These are phyloP conservation scores for Penicillium brasilianum DNA, from an alignment of 2,329 filamentous ascomycete genomes.

Conservation along the genomic window DNA sequence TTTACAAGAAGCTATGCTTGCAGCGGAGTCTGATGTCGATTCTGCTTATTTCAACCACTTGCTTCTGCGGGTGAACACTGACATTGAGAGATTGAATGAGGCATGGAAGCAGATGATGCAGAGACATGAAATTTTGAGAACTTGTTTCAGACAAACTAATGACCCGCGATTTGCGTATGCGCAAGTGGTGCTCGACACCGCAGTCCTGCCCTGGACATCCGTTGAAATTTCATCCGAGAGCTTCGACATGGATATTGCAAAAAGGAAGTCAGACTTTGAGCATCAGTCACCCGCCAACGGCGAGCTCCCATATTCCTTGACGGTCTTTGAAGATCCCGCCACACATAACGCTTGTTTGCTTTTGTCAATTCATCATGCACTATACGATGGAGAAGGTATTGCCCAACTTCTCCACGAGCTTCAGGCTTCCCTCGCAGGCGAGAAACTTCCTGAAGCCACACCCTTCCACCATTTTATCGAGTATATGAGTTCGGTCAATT, in stretches of 20 bases:
- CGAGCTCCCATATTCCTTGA: conserved; percentile 37
- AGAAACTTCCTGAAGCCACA: conserved; percentile 55
- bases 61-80: conserved; percentile 63
- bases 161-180: conserved; percentile 66
- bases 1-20: conserved; percentile 86
- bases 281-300: conserved; percentile 29
- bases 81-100: conserved; percentile 56
- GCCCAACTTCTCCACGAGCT: conserved; percentile 71
- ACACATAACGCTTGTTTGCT: conserved; percentile 34
- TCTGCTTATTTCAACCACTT: conserved; percentile 75
- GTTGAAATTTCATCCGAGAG: conserved; percentile 49
- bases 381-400: conserved; percentile 86
- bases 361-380: conserved; percentile 74
- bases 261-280: conserved; percentile 44
- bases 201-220: conserved; percentile 51
- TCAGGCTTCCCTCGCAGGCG: conserved; percentile 60
- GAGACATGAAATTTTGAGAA: conserved; percentile 78
- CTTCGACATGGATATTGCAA: conserved; percentile 51
- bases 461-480: conserved; percentile 69
- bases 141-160: conserved; percentile 72
- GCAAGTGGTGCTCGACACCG: conserved; percentile 69
- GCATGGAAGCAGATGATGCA: conserved; percentile 68
- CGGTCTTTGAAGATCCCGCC: conserved; percentile 26
- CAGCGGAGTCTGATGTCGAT: conserved; percentile 54
- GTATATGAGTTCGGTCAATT: conserved; percentile 58